Evolutionary conservation across 2,329 filamentous ascomycete genomes (phyloP), one percentile per base, ranked within the genome.

Genomic region (Nothomitra cinnamomea): DNA sequence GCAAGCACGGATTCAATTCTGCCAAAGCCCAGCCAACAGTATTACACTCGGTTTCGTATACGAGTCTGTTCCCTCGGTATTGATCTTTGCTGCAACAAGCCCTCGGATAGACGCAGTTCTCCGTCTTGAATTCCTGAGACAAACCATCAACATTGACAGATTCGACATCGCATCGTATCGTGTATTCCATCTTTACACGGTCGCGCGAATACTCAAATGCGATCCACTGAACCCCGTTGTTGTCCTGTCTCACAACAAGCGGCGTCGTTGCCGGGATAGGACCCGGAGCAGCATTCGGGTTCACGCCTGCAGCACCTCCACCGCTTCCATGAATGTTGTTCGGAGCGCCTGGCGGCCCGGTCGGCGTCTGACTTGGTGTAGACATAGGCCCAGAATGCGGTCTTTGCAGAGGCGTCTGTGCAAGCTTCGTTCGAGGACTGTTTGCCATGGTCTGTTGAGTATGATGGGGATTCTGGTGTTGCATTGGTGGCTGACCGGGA

Each of bases 11-110:
- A 67, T 98, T 98, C 53, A 98, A 72, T 64, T 96, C 85, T 1
- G 92, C 92, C 60, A 98, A 71, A 12, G 90, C 90, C 92, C 92
- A 98, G n/a, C 92, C 92, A n/a, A 98, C 92, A 0, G 88, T 87
- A 70, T 98, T 98, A 76, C 92, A 98, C 70, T 98, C 92, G 15
- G 87, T 95, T 72, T 98, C 92, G 68, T 98, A 98, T 60, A 92
- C 85, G 60, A 95, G 72, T 15, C 92, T 83, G 67, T 98, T 98
- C 57, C 92, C 92, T 56, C 89, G 84, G 73, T 98, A 98, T 65
- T 94, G 85, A 56, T 96, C 90, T 69, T 96, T 96, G 60, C 81
- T 79, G 67, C 88, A 94, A 73, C 89, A 95, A 2, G 92, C 92
- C 56, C 92, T 80, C 2, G 92, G 92, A 65, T 96, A 98, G 13